Conservation (phyloP, 345 rosid genomes). For the Gossypium australe region DNA sequence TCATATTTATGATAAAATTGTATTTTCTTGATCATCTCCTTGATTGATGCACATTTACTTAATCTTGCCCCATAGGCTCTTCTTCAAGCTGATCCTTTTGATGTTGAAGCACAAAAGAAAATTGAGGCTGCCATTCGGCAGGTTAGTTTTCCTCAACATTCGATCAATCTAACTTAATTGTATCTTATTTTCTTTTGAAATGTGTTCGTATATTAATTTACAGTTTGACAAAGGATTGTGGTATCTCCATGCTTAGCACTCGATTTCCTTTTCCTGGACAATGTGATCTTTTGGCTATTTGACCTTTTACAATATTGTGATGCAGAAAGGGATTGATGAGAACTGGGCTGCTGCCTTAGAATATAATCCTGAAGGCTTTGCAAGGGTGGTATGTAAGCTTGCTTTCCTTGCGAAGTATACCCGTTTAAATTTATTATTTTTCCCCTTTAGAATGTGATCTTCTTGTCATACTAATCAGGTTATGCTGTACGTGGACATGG, state of each 20-base stretch:
- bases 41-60: constrained; percentile 8
- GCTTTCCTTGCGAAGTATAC: constrained; percentile 4
- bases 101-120: constrained; percentile 92
- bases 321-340: constrained; percentile 98
- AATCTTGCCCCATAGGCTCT: constrained; percentile 49
- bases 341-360: constrained; percentile 99
- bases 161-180: background rate
- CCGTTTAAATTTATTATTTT: constrained; percentile 6
- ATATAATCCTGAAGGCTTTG: constrained; percentile 95
- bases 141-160: constrained; percentile 36
- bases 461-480: constrained; percentile 41
- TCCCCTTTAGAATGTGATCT: constrained; percentile 5
- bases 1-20: background rate
- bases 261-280: background rate
- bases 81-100: constrained; percentile 94
- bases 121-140: constrained; percentile 97
- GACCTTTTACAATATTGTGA: constrained; percentile 9
- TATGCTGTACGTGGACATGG: constrained; percentile 98
- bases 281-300: background rate
- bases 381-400: constrained; percentile 81
- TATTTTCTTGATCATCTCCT: background rate
- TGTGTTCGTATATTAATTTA: background rate
- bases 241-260: background rate
- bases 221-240: background rate
- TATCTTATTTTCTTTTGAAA: background rate